Evolutionary conservation across 305 asterid species (phyloP).

Genomic region (Petunia hybrid): DNA sequence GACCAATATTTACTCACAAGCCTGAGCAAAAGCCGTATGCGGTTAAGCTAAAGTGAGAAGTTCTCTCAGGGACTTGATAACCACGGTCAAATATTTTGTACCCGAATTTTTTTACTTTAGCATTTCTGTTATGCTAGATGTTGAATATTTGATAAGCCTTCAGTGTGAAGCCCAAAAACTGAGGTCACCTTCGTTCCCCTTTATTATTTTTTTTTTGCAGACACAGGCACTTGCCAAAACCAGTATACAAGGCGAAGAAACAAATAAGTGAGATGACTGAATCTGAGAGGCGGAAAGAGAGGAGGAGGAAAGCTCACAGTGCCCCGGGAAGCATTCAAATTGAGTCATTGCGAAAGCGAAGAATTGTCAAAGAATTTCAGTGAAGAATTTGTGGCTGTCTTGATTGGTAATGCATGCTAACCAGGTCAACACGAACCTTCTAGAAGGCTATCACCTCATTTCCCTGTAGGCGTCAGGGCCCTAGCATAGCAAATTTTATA

Average conservation of each 20-base stretch:
- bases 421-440: neutral
- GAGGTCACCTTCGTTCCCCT: neutral
- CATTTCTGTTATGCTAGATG: neutral
- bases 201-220: constrained; percentile 51
- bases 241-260: constrained; percentile 78
- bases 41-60: constrained; percentile 19
- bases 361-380: constrained; percentile 76
- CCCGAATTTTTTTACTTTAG: neutral
- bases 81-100: neutral
- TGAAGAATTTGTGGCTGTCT: constrained; percentile 43
- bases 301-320: constrained; percentile 89
- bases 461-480: neutral
- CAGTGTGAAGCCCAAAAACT: neutral
- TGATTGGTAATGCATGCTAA: constrained; percentile 6
- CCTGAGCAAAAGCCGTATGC: neutral
- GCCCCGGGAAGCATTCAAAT: constrained; percentile 79
- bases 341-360: constrained; percentile 59
- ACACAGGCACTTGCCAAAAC: constrained; percentile 88
- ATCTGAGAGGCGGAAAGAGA: constrained; percentile 73
- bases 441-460: neutral
- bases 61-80: neutral
- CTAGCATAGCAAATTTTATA: neutral
- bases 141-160: neutral
- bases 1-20: constrained; percentile 19
- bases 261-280: constrained; percentile 66